Base-by-base conservation (phyloP, 441 rosid species). In the Erysimum pusillum region DNA sequence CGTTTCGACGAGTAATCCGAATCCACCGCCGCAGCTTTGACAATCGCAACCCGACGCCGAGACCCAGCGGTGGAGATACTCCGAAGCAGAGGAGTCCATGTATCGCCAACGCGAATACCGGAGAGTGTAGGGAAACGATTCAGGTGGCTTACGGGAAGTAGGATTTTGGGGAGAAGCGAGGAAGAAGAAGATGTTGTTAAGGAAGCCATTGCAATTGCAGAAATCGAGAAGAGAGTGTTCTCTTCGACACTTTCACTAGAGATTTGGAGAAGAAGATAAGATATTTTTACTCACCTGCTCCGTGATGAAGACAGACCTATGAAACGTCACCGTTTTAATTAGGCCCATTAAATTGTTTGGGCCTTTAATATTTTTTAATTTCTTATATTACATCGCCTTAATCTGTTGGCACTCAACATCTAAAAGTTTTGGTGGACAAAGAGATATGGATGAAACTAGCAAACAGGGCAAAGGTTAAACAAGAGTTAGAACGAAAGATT, bases 1-100 rank as follows among this genome's bases (percentile, higher is more conserved):
- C 96, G 79, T 77, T 68, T 95, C 11, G 93, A 63, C 25, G 97
- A 92, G 83, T 85, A 91, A 65, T 88, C 85, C 4, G 89, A 82
- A 78, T 86, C 90, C 3, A 76, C 81, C 38, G 93, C 85, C 42
- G 94, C 87, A 7, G 83, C 86, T n/a, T 61, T 76, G 36, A 76
- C 69, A 58, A 76, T 53, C 60, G 77, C 73, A 68, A 49, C 46
- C 6, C 78, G 83, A 11, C 72, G 78, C 22, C 68, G 73, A 56
- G 51, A 57, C n/a, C 71, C 64, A 9, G 35, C 69, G 67, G 71
- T 11, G 71, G 76, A 51, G 53, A 76, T 22, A 32, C 67, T 79
- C 74, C 51, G 38, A 9, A 38, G 76, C 5, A 65, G 38, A 39
- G 38, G 78, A 14, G 51, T 59, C 84, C 84, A 76, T 75, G 69